Evolutionary conservation across 495 filamentous ascomycete genomes (phyloP), one percentile per base, ranked within the genome.

Genomic region (Daldinia decipiens): DNA sequence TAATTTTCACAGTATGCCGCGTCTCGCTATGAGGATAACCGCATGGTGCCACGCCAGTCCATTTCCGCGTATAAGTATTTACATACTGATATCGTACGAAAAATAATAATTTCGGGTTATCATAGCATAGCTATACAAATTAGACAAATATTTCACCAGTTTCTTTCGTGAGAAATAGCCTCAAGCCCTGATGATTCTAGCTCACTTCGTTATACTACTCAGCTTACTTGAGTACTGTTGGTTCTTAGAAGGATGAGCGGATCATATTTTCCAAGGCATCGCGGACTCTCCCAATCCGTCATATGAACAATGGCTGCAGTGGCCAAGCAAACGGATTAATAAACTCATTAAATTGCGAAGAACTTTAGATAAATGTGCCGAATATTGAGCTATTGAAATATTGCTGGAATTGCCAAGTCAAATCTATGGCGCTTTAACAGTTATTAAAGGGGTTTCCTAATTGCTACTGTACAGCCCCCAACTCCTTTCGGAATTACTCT

Each of bases 191-290:
- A 47, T 47, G 24, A 47, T 21, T 24, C 43, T 47, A 11, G 43
- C 43, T 8, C 19, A 47, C 11, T 47, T 21, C 19, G 17, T 7
- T 21, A 47, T 47, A 47, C 17, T 47, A 3, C 43, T 47, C 9
- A 47, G 43, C 12, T 47, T 19, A 21, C 43, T 47, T 19, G 43
- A 47, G 17, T 47, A 47, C 43, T 47, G 8, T 47, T 47, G 43
- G 43, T 47, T 47, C 9, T 47, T 47, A 24, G 17, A 47, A 47
- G 19, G 43, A 24, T 47, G 43, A 19, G 43, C 17, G 9, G 24
- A 47, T 11, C 43, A 47, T 21, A 11, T 47, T 21, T 21, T 8
- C 19, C 19, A 11, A 47, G 43, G 43, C 17, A 47, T 24, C 19
- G 19, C 43, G 8, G 21, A 47, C 19, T 24, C 17, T 24, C 43